These are phyloP conservation scores for Favolaschia claudopus DNA, from an alignment of 768 basidiomycete species.

Conservation along the genomic window DNA sequence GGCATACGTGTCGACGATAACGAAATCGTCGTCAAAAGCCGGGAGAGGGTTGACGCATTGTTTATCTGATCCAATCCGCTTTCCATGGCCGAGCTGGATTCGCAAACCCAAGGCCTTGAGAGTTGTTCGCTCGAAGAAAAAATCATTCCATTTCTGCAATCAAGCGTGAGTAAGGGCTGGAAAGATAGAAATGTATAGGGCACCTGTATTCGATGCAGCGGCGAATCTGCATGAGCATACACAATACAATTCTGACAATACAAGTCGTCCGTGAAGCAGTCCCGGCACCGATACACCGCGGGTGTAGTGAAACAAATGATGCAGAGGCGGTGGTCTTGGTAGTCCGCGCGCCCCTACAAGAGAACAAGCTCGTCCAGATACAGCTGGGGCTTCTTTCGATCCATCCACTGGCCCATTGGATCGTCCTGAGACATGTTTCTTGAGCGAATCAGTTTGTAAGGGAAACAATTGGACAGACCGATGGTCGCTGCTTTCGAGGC, in stretches of 20 bases:
- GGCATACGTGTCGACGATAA: constrained; percentile 7
- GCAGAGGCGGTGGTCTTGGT: not conserved
- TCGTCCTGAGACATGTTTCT: no score
- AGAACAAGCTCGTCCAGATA: constrained; percentile 1
- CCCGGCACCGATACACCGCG: constrained; percentile 16
- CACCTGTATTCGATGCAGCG: constrained; percentile 26
- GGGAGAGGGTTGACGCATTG: not conserved
- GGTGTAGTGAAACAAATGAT: not conserved
- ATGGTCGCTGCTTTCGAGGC: no score
- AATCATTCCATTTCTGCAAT: constrained; percentile 19
- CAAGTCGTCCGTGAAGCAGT: constrained; percentile 21
- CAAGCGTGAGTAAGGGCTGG: not conserved
- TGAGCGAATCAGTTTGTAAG: no score
- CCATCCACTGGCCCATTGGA: not conserved
- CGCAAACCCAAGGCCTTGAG: constrained; percentile 26
- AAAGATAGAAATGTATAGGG: not conserved
- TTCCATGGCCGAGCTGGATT: constrained; percentile 24
- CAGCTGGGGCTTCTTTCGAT: not conserved
- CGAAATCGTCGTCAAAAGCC: constrained; percentile 8
- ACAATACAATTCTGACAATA: constrained; percentile 24
- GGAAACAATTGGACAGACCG: no score
- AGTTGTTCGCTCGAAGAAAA: constrained; percentile 9
- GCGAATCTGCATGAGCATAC: constrained; percentile 5
- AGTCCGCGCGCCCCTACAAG: not conserved
- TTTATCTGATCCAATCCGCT: not conserved